A percentile compares a stretch with the other conserved stretches of the same genome.
Conservation (phyloP, 306 rosid species). For the Dalbergia oliveri region DNA sequence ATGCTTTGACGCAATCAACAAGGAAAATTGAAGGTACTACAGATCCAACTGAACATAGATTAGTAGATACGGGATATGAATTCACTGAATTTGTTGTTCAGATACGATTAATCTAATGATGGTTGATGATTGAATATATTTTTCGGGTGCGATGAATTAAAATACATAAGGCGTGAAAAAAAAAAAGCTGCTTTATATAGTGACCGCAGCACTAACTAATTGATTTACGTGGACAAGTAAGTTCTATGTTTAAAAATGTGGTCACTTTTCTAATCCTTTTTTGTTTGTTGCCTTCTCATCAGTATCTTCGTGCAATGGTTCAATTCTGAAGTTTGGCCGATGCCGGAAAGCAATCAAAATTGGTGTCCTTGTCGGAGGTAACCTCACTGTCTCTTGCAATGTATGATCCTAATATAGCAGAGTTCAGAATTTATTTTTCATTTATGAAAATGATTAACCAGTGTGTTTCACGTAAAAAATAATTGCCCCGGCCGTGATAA, state of each 20-base stretch:
- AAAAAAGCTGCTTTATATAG: not conserved
- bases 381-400: conserved; percentile 33
- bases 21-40: conserved; percentile 25
- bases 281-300: conserved; percentile 26
- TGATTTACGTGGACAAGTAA: conserved; percentile 29
- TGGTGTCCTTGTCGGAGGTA: conserved; percentile 72
- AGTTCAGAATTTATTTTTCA: conserved; percentile 28
- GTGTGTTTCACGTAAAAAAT: conserved; percentile 1
- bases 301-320: conserved; percentile 59
- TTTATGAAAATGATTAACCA: not conserved
- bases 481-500: not conserved
- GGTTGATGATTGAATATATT: not conserved
- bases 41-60: conserved; percentile 27
- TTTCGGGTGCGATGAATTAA: conserved; percentile 15
- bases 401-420: conserved; percentile 21
- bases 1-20: conserved; percentile 36
- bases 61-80: not conserved
- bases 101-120: conserved; percentile 20
- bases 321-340: conserved; percentile 50
- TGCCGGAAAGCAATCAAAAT: conserved; percentile 61
- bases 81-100: conserved; percentile 26
- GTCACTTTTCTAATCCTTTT: conserved; percentile 46
- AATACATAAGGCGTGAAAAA: not conserved
- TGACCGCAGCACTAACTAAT: not conserved
- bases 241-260: conserved; percentile 28